Conservation (phyloP, 352 stramenopile species). For the Thraustochytrium striatum region DNA sequence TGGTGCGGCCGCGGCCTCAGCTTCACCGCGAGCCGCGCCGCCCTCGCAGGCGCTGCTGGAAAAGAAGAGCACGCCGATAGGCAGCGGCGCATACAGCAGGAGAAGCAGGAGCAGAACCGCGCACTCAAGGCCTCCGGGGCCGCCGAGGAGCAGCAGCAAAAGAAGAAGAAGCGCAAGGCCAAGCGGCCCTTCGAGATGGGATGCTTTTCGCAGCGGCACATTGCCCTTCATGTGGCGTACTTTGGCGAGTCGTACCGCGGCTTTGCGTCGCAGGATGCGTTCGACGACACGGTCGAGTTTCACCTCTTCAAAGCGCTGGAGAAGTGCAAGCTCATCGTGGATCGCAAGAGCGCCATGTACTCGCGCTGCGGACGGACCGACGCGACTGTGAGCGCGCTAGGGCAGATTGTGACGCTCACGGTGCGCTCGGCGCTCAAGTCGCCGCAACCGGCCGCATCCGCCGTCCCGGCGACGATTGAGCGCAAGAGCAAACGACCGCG, state of each 20-base stretch:
- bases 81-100: not conserved
- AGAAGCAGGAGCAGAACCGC: not conserved
- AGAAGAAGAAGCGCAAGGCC: constrained; percentile 24
- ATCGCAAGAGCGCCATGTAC: constrained; percentile 69
- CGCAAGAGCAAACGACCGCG: constrained; percentile 50
- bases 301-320: constrained; percentile 86
- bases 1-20: not conserved
- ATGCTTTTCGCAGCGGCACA: constrained; percentile 48
- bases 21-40: not conserved
- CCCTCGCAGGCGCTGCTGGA: not conserved
- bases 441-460: constrained; percentile 10
- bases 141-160: not conserved
- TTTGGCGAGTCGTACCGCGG: constrained; percentile 73
- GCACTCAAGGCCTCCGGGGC: not conserved
- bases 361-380: constrained; percentile 95
- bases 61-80: not conserved
- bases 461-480: not conserved
- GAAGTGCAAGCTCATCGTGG: constrained; percentile 77
- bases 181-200: constrained; percentile 44
- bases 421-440: constrained; percentile 57
- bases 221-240: constrained; percentile 53
- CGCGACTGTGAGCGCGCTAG: constrained; percentile 79
- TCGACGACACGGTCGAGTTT: constrained; percentile 85
- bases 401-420: constrained; percentile 73
- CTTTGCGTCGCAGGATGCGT: constrained; percentile 77